Evolutionary conservation across 1,284 basidiomycete genomes (phyloP).

Genomic region (Neotropicomus parvogracilis): DNA sequence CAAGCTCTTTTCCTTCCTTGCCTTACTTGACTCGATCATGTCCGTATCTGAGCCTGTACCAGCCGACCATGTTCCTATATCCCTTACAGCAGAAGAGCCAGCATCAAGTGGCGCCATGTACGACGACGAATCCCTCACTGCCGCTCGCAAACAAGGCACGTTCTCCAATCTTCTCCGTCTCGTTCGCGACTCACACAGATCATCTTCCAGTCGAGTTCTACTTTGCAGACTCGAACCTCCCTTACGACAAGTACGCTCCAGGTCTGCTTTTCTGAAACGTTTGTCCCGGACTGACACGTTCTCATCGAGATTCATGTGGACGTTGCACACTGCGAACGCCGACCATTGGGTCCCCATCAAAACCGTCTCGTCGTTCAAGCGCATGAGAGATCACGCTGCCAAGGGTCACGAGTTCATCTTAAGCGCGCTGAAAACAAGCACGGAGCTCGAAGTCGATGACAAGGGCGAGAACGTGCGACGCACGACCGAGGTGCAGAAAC

Average conservation of each 20-base stretch:
- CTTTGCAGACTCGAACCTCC: conserved; percentile 94
- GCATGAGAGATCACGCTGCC: conserved; percentile 76
- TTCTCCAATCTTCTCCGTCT: background rate
- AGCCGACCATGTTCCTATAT: conserved; percentile 1
- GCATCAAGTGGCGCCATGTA: background rate
- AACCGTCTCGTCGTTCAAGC: conserved; percentile 92
- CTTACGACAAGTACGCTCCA: conserved; percentile 78
- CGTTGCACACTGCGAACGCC: conserved; percentile 69
- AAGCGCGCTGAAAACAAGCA: conserved; percentile 59
- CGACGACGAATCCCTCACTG: conserved; percentile 18
- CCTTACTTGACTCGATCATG: conserved; percentile 18
- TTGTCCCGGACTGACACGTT: background rate
- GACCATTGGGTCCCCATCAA: conserved; percentile 92
- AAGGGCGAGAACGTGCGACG: conserved; percentile 73
- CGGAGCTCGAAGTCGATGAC: conserved; percentile 76
- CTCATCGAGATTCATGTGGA: conserved; percentile 87
- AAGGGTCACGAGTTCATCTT: conserved; percentile 66
- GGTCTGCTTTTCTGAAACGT: no score
- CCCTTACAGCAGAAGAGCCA: background rate
- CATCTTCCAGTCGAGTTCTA: conserved; percentile 85
- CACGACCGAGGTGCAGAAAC: conserved; percentile 65
- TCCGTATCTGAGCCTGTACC: conserved; percentile 16
- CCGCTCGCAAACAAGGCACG: conserved; percentile 29
- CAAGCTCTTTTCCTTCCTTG: background rate
- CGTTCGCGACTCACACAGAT: background rate